phyloP scores from a whole-genome alignment of 192 early-diverging fungal genomes.

The Kickxella alabastrina region DNA sequence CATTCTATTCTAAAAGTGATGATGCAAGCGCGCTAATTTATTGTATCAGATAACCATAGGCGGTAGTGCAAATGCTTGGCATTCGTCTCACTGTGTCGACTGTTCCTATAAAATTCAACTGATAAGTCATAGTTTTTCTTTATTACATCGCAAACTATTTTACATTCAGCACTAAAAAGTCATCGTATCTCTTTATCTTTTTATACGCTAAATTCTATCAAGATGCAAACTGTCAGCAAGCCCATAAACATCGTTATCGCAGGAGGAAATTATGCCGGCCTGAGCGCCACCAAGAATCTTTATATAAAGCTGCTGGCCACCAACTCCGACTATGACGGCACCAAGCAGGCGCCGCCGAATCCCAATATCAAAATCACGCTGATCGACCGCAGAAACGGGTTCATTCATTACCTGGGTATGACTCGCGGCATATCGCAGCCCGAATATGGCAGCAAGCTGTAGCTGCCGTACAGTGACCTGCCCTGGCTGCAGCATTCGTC shows the following conservation, averaged over 20 bases:
- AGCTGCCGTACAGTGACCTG: slow-evolving; percentile 26
- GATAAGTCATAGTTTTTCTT: no score
- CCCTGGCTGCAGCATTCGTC: slow-evolving; percentile 40
- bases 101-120: no score
- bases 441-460: slow-evolving; percentile 29
- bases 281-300: slow-evolving; percentile 27
- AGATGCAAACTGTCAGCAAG: slow-evolving; percentile 20
- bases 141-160: background rate
- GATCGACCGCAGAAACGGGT: slow-evolving; percentile 36
- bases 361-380: slow-evolving; percentile 37
- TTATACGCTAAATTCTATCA: no score
- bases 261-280: slow-evolving; percentile 46
- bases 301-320: slow-evolving; percentile 38
- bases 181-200: slow-evolving; percentile 3
- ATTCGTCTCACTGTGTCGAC: no score
- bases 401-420: slow-evolving; percentile 40
- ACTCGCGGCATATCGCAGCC: slow-evolving; percentile 30
- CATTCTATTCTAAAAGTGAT: no score
- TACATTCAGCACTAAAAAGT: no score
- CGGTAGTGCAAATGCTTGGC: no score
- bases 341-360: slow-evolving; percentile 33
- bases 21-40: no score
- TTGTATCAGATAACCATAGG: no score
- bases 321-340: slow-evolving; percentile 34
- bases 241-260: slow-evolving; percentile 41